A percentile compares a stretch with the other conserved stretches of the same genome.
phyloP scores from a whole-genome alignment of 2,329 filamentous ascomycete species.

The Uncinocarpus reesii region DNA sequence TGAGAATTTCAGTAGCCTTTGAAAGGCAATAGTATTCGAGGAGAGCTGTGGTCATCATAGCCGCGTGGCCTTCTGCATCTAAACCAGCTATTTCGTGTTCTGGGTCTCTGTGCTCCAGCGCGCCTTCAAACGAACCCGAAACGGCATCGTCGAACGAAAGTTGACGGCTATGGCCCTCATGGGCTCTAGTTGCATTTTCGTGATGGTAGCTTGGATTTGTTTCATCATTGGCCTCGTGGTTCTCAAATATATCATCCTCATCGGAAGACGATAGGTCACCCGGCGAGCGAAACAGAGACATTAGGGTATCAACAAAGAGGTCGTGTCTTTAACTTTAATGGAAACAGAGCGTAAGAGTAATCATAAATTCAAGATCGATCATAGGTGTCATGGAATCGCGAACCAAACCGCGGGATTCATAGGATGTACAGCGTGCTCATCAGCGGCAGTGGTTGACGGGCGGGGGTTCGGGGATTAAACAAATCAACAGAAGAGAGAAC shows the following conservation, averaged over 20 bases:
- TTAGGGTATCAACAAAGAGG: constrained; percentile 13
- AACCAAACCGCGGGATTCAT: too few species aligned
- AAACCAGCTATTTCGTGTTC: constrained; percentile 19
- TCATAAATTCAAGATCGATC: too few species aligned
- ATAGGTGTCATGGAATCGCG: too few species aligned
- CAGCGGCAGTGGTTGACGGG: too few species aligned
- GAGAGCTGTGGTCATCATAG: constrained; percentile 36
- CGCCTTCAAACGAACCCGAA: constrained; percentile 6
- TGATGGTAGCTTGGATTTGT: neutral
- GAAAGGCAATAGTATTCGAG: constrained; percentile 38
- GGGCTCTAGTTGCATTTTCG: neutral
- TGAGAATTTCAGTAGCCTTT: constrained; percentile 37
- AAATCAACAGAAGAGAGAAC: neutral
- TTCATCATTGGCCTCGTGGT: constrained; percentile 13
- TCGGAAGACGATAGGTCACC: constrained; percentile 32
- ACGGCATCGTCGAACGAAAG: constrained; percentile 4
- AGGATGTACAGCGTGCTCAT: too few species aligned
- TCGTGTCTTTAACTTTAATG: neutral
- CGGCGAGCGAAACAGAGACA: constrained; percentile 35
- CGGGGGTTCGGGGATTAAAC: neutral
- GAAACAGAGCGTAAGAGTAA: too few species aligned
- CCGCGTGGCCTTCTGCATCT: constrained; percentile 30
- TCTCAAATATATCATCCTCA: too few species aligned
- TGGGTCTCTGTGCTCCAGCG: constrained; percentile 11
- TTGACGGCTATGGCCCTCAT: neutral